phyloP scores from a whole-genome alignment of 768 basidiomycete genomes.

The Botryobasidium botryosum region DNA sequence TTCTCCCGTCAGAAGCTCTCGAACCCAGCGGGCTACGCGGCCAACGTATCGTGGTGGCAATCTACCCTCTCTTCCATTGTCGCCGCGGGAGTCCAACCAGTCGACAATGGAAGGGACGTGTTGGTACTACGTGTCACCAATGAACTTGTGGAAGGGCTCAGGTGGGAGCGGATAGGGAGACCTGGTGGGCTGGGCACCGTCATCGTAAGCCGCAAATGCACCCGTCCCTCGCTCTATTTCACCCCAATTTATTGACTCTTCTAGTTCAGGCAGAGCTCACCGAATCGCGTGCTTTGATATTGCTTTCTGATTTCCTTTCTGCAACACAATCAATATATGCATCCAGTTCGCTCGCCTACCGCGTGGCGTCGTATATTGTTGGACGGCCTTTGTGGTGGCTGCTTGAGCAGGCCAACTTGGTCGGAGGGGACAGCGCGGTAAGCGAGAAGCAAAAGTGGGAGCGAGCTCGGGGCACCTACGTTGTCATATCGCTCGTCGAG shows the following conservation, averaged over 20 bases:
- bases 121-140: slow-evolving; percentile 43
- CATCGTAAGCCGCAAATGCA: slow-evolving; percentile 40
- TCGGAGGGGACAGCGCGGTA: slow-evolving; percentile 39
- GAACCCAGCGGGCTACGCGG: slow-evolving; percentile 65
- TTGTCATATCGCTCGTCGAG: slow-evolving; percentile 47
- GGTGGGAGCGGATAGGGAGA: slow-evolving; percentile 54
- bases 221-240: not conserved
- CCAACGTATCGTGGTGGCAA: slow-evolving; percentile 83
- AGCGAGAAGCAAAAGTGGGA: slow-evolving; percentile 34
- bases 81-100: slow-evolving; percentile 35
- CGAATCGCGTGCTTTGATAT: slow-evolving; percentile 27
- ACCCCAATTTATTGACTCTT: slow-evolving; percentile 18
- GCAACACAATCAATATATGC: slow-evolving; percentile 47
- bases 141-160: slow-evolving; percentile 38
- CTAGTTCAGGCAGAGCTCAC: slow-evolving; percentile 57
- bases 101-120: slow-evolving; percentile 23
- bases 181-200: slow-evolving; percentile 55
- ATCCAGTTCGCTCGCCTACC: slow-evolving; percentile 46
- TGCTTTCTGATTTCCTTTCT: slow-evolving; percentile 36
- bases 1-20: slow-evolving; percentile 68
- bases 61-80: slow-evolving; percentile 43
- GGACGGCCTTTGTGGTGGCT: slow-evolving; percentile 80
- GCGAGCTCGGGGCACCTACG: slow-evolving; percentile 50
- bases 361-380: slow-evolving; percentile 52
- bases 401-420: slow-evolving; percentile 57